Conservation (phyloP, 2,329 filamentous ascomycete genomes). For the Colletotrichum simmondsii region DNA sequence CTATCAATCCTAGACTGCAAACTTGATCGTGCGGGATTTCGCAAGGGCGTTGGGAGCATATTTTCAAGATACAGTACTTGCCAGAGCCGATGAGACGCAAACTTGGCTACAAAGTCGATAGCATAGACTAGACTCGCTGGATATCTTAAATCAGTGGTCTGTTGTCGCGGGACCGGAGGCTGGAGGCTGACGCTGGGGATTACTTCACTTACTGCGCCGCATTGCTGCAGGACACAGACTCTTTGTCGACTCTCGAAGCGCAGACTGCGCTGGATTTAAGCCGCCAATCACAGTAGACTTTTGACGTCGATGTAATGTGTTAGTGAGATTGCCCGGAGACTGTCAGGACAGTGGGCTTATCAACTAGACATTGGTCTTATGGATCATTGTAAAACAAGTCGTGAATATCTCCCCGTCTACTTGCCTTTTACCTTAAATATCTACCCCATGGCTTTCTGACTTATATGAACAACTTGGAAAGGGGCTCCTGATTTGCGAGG, state of each 20-base stretch:
- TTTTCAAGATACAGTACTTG: neutral
- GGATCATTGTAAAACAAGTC: no score
- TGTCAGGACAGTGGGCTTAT: no score
- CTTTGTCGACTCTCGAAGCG: neutral
- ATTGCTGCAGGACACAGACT: neutral
- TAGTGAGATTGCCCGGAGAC: neutral
- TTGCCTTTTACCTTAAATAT: neutral
- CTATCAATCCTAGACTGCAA: neutral
- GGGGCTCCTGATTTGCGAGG: neutral
- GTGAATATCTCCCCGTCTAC: no score
- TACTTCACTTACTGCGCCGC: neutral
- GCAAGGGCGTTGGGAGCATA: neutral
- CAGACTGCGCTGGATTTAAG: neutral
- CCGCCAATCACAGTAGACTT: neutral
- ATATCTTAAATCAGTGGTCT: neutral
- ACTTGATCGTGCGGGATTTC: neutral
- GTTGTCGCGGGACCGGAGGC: neutral
- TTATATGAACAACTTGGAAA: neutral
- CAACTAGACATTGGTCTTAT: no score
- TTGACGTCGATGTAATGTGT: neutral
- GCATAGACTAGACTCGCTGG: no score
- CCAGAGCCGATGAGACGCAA: neutral
- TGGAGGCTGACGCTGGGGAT: neutral
- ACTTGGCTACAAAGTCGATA: neutral
- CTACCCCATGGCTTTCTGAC: neutral